A percentile compares a stretch with the other conserved stretches of the same genome.
Conservation (phyloP, 768 basidiomycete genomes). For the Rhodotorula sphaerocarpa region DNA sequence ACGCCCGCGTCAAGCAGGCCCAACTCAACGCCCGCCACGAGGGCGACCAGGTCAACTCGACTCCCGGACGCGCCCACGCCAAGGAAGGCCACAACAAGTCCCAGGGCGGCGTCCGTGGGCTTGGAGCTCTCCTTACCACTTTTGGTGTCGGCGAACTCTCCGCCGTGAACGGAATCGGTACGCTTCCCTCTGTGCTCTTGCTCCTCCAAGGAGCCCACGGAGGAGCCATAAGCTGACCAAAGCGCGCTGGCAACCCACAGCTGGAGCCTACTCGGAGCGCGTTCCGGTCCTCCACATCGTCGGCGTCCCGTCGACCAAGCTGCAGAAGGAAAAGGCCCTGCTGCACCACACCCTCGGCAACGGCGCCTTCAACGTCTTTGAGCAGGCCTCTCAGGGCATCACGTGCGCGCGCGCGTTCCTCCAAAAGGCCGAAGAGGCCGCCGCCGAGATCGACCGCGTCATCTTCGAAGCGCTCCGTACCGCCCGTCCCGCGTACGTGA, state of each 20-base stretch:
- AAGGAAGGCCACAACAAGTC: constrained; percentile 10
- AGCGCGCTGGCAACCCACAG: constrained; percentile 2
- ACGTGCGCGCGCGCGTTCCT: constrained; percentile 61
- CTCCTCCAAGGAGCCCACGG: background rate
- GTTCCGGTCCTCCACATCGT: constrained; percentile 83
- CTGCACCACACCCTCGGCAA: constrained; percentile 85
- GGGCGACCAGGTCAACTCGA: constrained; percentile 1
- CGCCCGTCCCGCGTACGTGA: constrained; percentile 77
- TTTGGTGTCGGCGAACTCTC: constrained; percentile 92
- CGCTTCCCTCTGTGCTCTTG: background rate
- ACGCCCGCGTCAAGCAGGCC: constrained; percentile 70
- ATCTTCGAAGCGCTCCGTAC: constrained; percentile 50
- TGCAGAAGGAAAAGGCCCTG: constrained; percentile 64
- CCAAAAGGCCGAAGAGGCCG: constrained; percentile 52
- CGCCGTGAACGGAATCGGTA: constrained; percentile 75
- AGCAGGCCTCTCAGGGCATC: constrained; percentile 64
- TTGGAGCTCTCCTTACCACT: constrained; percentile 50
- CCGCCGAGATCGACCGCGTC: constrained; percentile 66
- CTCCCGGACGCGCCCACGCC: constrained; percentile 1
- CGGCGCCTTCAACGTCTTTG: constrained; percentile 65
- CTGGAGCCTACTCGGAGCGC: constrained; percentile 63
- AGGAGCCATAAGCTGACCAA: too few relatives aligned
- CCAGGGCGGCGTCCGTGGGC: constrained; percentile 30
- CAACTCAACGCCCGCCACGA: constrained; percentile 26
- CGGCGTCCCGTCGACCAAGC: constrained; percentile 65